Base-by-base conservation (phyloP, 257 asterid species). In the Solanum appendiculatum region DNA sequence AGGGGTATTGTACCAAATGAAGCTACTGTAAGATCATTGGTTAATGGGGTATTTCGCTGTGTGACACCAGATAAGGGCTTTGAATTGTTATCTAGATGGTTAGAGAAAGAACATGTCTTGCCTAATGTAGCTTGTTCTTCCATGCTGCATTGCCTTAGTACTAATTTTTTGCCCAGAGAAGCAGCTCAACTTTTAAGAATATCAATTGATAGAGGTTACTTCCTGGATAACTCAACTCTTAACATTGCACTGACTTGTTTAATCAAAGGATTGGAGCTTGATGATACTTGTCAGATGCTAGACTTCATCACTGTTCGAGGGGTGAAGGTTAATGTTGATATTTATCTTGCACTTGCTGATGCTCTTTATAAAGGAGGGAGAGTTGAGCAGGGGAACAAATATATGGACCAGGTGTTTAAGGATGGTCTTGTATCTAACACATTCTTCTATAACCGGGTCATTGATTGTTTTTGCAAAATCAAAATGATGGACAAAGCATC, bases 401-500 rank as follows among this genome's bases (percentile, higher is more conserved):
- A 94, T 87, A 80, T 94, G 64, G 75, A 90, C 83, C 91, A 93
- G 92, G 85, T 94, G 88, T 58, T 91, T 31, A 54, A 87, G 56
- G 91, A 90, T 87, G 93, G 94, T 33, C 91, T 92, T 58, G 90
- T 95, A 25, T 86, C 89, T 12, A 92, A 88, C 83, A 93, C 90
- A 8, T 92, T 90, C 90, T 84, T 94, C 3, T 97, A 92, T 89
- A 97, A 97, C 88, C 92, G 91, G 95, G 89, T 94, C 86, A 92
- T 95, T 83, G 96, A 94, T 92, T 94, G 98, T 91, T 94, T 94
- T 86, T 97, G 98, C 94, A 93, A 93, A 88, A 92, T 92, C 85
- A 93, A 92, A 87, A 91, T 92, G 98, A 92, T 94, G 90, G 88
- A 88, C 42, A 90, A 89, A 85, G 98, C 98, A 72, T 44, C 91